Evolutionary conservation across 768 basidiomycete species (phyloP).

Genomic region (Boletales sp.): DNA sequence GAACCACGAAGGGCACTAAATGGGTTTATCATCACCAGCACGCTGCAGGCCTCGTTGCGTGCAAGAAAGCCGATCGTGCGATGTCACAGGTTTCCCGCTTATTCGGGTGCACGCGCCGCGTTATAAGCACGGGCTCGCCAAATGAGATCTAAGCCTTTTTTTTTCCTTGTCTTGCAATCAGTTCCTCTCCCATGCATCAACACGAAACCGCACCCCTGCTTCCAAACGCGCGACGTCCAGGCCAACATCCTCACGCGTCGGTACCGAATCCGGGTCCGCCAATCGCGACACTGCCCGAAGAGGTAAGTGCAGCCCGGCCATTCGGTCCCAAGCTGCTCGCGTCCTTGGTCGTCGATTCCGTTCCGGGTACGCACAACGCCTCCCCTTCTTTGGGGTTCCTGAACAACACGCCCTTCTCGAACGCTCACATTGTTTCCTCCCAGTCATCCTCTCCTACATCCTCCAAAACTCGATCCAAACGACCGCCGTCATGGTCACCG

Average conservation of each 20-base stretch:
- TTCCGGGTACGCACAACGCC: conserved; percentile 43
- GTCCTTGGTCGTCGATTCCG: conserved; percentile 52
- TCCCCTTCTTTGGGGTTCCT: no score
- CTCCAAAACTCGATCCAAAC: conserved; percentile 76
- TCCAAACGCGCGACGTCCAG: conserved; percentile 4
- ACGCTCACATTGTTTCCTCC: no score
- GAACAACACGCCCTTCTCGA: no score
- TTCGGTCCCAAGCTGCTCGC: conserved; percentile 36
- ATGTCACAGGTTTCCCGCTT: conserved; percentile 3
- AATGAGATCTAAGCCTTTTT: not conserved
- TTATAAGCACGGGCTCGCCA: conserved; percentile 13
- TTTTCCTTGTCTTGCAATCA: no score
- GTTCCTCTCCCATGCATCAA: conserved; percentile 15
- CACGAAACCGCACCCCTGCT: conserved; percentile 34
- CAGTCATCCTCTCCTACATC: conserved; percentile 67
- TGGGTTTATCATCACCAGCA: conserved; percentile 19
- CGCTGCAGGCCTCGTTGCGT: conserved; percentile 27
- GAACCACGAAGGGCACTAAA: no score
- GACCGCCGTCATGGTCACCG: conserved; percentile 56
- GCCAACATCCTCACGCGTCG: no score
- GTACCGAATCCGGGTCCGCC: not conserved
- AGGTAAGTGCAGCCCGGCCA: no score
- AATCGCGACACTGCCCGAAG: conserved; percentile 22
- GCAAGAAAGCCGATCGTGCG: no score
- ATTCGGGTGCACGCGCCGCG: conserved; percentile 1